phyloP scores from a whole-genome alignment of 2,329 filamentous ascomycete genomes.

The Ceratocystis lukuohia region DNA sequence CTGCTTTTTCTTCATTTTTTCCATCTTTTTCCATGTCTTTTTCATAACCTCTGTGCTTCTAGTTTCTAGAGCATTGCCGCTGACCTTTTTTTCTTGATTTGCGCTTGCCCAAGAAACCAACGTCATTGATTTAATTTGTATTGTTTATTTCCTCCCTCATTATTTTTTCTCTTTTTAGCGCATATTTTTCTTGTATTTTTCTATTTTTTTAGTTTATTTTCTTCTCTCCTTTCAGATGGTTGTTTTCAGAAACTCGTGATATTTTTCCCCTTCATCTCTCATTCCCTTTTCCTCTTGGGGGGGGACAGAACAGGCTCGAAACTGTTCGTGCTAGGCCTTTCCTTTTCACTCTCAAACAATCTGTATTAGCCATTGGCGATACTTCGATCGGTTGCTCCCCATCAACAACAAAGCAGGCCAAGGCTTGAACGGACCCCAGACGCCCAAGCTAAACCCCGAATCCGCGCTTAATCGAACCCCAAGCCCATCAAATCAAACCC shows the following conservation, averaged over 20 bases:
- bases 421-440: background rate
- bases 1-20: background rate
- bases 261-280: background rate
- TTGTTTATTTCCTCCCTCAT: background rate
- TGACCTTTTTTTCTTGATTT: background rate
- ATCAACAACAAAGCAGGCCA: background rate
- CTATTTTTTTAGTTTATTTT: background rate
- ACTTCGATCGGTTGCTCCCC: background rate
- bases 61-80: too few relatives aligned
- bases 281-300: background rate
- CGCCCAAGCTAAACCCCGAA: background rate
- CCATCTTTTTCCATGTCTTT: background rate
- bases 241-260: background rate
- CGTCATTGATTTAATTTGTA: constrained; percentile 3
- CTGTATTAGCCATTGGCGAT: too few relatives aligned
- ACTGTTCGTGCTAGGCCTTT: too few relatives aligned
- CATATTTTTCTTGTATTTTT: background rate
- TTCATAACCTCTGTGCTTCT: too few relatives aligned
- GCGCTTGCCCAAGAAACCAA: background rate
- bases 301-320: too few relatives aligned
- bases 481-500: background rate
- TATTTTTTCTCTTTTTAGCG: background rate
- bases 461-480: background rate
- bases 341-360: too few relatives aligned
- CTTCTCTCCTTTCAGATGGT: background rate